phyloP scores from a whole-genome alignment of 2,329 filamentous ascomycete species.

The Arthrobotrys entomopaga region DNA sequence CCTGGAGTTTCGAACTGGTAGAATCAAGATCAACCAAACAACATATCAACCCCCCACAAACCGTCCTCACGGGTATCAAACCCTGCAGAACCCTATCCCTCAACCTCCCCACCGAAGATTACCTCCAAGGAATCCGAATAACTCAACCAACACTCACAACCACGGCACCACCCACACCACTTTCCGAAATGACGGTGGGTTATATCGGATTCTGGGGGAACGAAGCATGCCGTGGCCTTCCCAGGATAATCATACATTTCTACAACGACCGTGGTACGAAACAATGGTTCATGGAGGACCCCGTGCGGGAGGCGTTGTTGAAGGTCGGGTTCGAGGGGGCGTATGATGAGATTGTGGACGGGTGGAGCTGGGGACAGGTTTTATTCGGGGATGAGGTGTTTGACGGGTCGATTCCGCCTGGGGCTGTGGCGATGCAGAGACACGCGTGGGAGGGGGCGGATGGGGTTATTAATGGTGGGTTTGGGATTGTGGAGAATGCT shows the following conservation, averaged over 20 bases:
- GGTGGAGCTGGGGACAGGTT: slow-evolving; percentile 44
- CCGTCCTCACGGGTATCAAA: neutral
- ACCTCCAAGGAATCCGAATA: neutral
- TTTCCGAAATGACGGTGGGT: neutral
- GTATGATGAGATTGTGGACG: neutral
- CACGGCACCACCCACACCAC: neutral
- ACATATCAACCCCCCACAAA: too few species aligned
- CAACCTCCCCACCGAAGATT: neutral
- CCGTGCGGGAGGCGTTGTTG: neutral
- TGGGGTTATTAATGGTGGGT: neutral
- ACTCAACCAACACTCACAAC: neutral
- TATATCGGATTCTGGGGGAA: slow-evolving; percentile 39
- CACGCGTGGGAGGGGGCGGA: neutral
- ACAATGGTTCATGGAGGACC: neutral
- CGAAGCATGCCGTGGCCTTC: slow-evolving; percentile 16
- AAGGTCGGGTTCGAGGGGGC: neutral
- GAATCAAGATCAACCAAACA: too few species aligned
- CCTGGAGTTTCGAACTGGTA: slow-evolving; percentile 19
- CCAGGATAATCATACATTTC: slow-evolving; percentile 18
- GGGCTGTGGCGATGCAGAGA: slow-evolving; percentile 6
- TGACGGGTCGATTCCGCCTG: slow-evolving; percentile 8
- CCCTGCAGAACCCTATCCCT: neutral
- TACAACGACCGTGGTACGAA: slow-evolving; percentile 10
- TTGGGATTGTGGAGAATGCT: slow-evolving; percentile 20
- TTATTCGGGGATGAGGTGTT: slow-evolving; percentile 2